phyloP scores from a whole-genome alignment of 202 grass and related monocot species.

The Alloteropsis angusta region DNA sequence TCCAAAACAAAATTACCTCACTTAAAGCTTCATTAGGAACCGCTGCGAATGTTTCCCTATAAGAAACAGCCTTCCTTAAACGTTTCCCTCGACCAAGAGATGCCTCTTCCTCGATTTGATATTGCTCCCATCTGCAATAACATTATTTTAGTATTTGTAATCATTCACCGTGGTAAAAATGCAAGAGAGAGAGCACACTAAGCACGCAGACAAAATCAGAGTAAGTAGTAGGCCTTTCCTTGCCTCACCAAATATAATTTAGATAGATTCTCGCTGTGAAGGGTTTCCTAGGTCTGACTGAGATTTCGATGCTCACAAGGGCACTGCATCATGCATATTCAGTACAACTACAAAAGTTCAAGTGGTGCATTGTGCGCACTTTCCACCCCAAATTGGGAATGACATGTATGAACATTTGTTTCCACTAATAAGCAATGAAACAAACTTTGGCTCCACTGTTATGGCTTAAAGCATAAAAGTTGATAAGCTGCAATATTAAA shows the following conservation, averaged over 20 bases:
- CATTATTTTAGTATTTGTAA: constrained; percentile 7
- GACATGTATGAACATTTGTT: not conserved
- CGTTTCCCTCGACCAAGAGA: constrained; percentile 92
- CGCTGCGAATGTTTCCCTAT: constrained; percentile 85
- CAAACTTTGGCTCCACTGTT: not conserved
- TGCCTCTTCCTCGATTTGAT: constrained; percentile 91
- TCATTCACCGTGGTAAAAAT: not conserved
- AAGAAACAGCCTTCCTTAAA: constrained; percentile 94
- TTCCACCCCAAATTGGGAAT: not conserved
- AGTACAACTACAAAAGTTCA: not conserved
- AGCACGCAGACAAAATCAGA: not conserved
- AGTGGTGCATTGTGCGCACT: not conserved
- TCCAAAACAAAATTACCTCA: constrained; percentile 49
- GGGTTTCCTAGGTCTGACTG: not conserved
- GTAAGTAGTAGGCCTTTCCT: not conserved
- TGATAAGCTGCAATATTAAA: not conserved
- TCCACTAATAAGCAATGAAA: not conserved
- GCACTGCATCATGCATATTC: not conserved
- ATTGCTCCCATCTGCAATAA: constrained; percentile 78
- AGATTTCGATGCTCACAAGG: not conserved
- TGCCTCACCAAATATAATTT: not conserved
- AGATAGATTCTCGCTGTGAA: not conserved
- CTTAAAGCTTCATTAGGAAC: constrained; percentile 90
- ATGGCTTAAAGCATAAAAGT: not conserved
- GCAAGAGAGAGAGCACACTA: not conserved